Base-by-base conservation (phyloP, 2,329 filamentous ascomycete genomes). In the Phialophora tarda region DNA sequence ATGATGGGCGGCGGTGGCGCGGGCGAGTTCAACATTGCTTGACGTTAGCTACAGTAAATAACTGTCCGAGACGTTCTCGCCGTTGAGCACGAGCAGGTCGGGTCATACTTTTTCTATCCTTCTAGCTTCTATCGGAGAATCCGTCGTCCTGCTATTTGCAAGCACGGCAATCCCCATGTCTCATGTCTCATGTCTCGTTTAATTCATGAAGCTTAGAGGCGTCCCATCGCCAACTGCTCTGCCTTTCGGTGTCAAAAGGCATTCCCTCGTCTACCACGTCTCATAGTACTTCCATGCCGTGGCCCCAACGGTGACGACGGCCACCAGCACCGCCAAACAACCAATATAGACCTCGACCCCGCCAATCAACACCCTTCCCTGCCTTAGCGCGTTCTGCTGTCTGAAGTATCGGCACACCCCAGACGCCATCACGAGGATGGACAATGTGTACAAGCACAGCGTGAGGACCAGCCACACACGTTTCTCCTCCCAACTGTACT, bases 1-100 rank as follows among this genome's bases (percentile, higher is more conserved):
- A 80, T 82, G 62, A 82, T 83, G 78, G 74, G 75, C 24, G 77
- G 76, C 56, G 77, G 76, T 57, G 84, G 82, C 30, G 84, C 83
- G 32, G 81, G 79, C 72, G 85, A 87, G 74, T 87, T 87, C 74
- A 87, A 87, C 75, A 78, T 87, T 73, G 85, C 84, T 50, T 86
- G 59, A 69, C 21, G 12, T 17, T 44, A 44, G 38, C 48, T 51
- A 23, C 17, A 48, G 17, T 48, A 21, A 24, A 28, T n/a, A 26
- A 50, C 5, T 5, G n/a, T 44, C 3, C 17, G 17, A 44, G 14
- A n/a, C 38, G 21, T 44, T 41, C 5, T n/a, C 5, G 38, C 38
- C 4, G 14, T 8, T 44, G 38, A n/a, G 14, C 17, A n/a, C 21
- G 38, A n/a, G 14, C 17, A n/a, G 38, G 17, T 44, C 17, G 8